Base-by-base conservation (phyloP, 1,139 yeast genomes). In the Diutina ranongensis region DNA sequence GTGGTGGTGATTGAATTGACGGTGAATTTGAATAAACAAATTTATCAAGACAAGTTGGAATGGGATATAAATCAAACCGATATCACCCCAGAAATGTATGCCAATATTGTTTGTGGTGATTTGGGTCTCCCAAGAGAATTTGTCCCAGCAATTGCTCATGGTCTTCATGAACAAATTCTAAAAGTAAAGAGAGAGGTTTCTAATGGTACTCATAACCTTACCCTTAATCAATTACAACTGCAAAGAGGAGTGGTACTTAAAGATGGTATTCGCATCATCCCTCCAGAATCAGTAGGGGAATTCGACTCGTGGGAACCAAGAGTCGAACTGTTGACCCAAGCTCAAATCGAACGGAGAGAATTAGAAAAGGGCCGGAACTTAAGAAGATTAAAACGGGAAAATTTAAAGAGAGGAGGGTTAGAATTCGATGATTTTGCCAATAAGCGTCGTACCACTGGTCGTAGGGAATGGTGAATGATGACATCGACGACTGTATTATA, bases 331-430 rank as follows among this genome's bases (percentile, higher is more conserved):
- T 71, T 92, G 50, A 80, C 94, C 1, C 92, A 87, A 45, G 89
- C 92, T 74, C 98, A 92, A 63, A 87, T 92, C 49, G 97, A 89
- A 58, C 83, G 85, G 64, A 76, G 97, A 51, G 97, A 92, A 59
- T 87, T 89, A 53, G 98, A 94, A 63, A 80, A 95, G 57, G 97
- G 89, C 53, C 76, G 98, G 62, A 87, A 85, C 57, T 74, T 87
- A 50, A 78, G 98, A 62, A 78, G 98, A 59, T 71, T 88, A 57
- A 89, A 94, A 68, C 78, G 98, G 62, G 98, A 94, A 60, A 80
- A 87, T 22, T 78, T 84, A 72, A 71, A 82, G 53, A 72, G 80
- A 33, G 83, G 42, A 5, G 42, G 42, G 10, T 22, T 38, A 20
- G 42, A 38, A 9, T 38, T 38, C 12, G 42, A 38, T 15, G 42